Evolutionary conservation across 2,329 filamentous ascomycete species (phyloP).

Genomic region (Xylariaceae sp.): DNA sequence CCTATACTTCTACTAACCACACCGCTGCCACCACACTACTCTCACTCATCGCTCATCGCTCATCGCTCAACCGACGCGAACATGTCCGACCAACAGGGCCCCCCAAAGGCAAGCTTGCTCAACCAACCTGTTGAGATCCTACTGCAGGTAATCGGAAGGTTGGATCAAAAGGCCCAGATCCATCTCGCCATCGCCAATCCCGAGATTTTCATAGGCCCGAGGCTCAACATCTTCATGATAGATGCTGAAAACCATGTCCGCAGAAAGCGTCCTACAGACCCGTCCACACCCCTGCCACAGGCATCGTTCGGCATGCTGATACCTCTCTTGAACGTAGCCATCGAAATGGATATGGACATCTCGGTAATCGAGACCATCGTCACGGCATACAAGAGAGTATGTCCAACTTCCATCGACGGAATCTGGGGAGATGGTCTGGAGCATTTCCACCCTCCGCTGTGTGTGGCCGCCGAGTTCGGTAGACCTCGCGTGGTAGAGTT

Average conservation of each 20-base stretch:
- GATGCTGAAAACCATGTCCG: background rate
- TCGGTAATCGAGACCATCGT: constrained; percentile 1
- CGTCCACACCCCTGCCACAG: background rate
- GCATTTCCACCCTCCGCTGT: background rate
- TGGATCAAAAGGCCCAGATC: background rate
- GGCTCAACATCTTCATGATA: background rate
- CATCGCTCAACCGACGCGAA: background rate
- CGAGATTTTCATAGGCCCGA: background rate
- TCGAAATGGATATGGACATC: background rate
- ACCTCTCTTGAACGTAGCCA: constrained; percentile 3
- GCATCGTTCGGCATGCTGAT: background rate
- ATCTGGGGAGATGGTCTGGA: background rate
- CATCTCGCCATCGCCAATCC: constrained; percentile 1
- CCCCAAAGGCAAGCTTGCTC: background rate
- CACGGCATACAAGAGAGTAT: background rate
- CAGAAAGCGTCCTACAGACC: background rate
- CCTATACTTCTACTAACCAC: too few species aligned
- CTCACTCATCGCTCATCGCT: too few species aligned
- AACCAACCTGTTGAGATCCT: background rate
- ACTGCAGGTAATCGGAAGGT: background rate
- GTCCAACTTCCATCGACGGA: constrained; percentile 3
- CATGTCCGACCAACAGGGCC: background rate
- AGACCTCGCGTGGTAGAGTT: constrained; percentile 1
- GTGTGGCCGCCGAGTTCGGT: background rate
- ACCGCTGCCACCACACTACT: too few species aligned